These are phyloP conservation scores for Trapa incisa DNA, from an alignment of 345 rosid genomes.

Conservation along the genomic window DNA sequence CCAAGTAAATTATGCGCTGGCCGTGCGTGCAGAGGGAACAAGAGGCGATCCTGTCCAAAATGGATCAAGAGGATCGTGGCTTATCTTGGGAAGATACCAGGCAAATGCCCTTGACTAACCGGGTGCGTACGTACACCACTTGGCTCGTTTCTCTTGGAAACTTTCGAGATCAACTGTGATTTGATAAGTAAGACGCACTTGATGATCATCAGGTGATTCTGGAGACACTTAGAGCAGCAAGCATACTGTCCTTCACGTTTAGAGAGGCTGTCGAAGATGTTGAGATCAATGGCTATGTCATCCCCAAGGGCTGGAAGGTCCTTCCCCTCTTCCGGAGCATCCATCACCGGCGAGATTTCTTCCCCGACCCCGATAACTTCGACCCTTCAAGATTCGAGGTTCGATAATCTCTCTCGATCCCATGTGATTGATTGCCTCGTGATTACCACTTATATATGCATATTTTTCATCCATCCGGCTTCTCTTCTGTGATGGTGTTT, in stretches of 20 bases:
- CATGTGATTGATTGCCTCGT: too few species aligned
- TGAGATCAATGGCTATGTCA: constrained; percentile 60
- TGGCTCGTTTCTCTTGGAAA: neutral
- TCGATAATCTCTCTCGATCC: neutral
- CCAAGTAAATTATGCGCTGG: neutral
- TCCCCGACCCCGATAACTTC: constrained; percentile 66
- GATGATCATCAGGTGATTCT: constrained; percentile 60
- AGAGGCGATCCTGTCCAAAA: constrained; percentile 33
- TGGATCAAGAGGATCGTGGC: constrained; percentile 35
- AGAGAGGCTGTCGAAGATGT: constrained; percentile 88
- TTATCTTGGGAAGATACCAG: constrained; percentile 86
- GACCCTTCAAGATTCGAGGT: constrained; percentile 93
- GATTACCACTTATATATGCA: neutral
- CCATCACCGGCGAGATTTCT: constrained; percentile 61
- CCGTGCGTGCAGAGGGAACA: constrained; percentile 49
- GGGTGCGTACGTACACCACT: constrained; percentile 29
- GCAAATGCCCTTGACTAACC: constrained; percentile 68
- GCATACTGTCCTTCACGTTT: constrained; percentile 79
- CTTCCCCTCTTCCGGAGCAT: constrained; percentile 85
- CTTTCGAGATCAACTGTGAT: neutral
- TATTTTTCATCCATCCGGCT: neutral
- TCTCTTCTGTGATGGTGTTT: constrained; percentile 24
- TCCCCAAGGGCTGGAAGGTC: constrained; percentile 95
- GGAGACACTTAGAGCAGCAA: constrained; percentile 84
- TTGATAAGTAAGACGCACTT: neutral